Evolutionary conservation across 306 rosid species (phyloP).

Genomic region (Bauhinia variegata): DNA sequence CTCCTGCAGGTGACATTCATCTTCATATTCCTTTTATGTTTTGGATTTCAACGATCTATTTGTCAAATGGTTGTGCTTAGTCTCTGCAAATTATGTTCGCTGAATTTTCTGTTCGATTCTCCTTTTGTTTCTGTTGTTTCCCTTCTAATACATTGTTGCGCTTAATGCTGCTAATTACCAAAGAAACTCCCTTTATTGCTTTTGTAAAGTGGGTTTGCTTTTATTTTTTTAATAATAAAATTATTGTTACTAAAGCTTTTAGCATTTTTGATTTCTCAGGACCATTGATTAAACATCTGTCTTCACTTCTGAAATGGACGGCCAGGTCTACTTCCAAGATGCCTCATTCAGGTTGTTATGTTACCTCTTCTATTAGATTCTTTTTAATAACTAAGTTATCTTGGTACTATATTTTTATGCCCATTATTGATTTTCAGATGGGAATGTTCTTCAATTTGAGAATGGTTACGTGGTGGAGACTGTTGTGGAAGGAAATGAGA

Average conservation of each 20-base stretch:
- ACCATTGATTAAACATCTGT: conserved; percentile 73
- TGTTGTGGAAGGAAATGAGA: conserved; percentile 81
- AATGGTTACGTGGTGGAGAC: conserved; percentile 96
- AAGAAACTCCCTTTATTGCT: not conserved
- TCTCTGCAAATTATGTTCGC: conserved; percentile 13
- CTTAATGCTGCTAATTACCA: conserved; percentile 18
- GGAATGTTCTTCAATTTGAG: conserved; percentile 85
- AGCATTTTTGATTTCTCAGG: conserved; percentile 55
- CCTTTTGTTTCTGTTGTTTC: not conserved
- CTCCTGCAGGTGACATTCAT: conserved; percentile 71
- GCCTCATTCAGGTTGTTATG: conserved; percentile 67
- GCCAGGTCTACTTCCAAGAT: conserved; percentile 69
- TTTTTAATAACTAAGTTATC: not conserved
- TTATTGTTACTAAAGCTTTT: conserved; percentile 11
- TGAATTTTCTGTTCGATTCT: not conserved
- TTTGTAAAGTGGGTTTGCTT: not conserved
- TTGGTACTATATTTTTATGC: conserved; percentile 12
- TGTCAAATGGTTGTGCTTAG: conserved; percentile 43
- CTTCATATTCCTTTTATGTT: conserved; percentile 17
- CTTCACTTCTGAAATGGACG: conserved; percentile 82
- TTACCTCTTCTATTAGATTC: conserved; percentile 7
- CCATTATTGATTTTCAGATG: no score
- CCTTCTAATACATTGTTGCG: not conserved
- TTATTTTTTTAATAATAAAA: not conserved
- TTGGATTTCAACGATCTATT: conserved; percentile 33